These are phyloP conservation scores for Ogataea nonfermentans DNA, from an alignment of 805 yeast genomes.

Conservation along the genomic window DNA sequence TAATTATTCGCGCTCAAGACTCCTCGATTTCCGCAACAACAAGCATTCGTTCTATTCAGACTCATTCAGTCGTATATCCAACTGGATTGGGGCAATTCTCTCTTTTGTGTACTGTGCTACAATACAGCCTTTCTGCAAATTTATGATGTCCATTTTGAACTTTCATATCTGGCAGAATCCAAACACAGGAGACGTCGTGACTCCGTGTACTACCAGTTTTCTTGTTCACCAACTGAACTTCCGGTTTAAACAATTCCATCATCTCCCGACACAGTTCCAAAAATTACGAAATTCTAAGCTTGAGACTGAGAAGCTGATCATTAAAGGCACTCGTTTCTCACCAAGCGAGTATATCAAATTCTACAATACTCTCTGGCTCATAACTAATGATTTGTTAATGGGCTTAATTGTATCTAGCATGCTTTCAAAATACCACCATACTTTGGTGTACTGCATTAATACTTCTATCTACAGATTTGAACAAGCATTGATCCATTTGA, in stretches of 20 bases:
- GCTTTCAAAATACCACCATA: slow-evolving; percentile 27
- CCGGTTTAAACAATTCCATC: slow-evolving; percentile 70
- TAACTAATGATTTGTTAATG: slow-evolving; percentile 73
- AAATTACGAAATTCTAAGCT: slow-evolving; percentile 40
- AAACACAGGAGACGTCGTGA: slow-evolving; percentile 7
- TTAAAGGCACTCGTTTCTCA: slow-evolving; percentile 38
- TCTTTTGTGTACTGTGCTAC: slow-evolving; percentile 10
- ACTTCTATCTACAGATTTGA: slow-evolving; percentile 34
- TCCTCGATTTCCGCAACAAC: slow-evolving; percentile 11
- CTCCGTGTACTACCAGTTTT: slow-evolving; percentile 31
- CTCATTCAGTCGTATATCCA: not conserved
- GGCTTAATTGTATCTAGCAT: slow-evolving; percentile 62
- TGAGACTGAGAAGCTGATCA: slow-evolving; percentile 42
- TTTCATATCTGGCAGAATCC: slow-evolving; percentile 15
- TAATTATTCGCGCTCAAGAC: slow-evolving; percentile 25
- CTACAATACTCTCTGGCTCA: slow-evolving; percentile 86
- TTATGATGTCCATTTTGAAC: slow-evolving; percentile 13
- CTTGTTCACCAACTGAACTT: slow-evolving; percentile 78
- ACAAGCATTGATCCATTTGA: slow-evolving; percentile 36
- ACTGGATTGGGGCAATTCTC: slow-evolving; percentile 2
- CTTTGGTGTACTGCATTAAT: slow-evolving; percentile 10
- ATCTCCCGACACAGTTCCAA: slow-evolving; percentile 75
- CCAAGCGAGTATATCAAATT: slow-evolving; percentile 67
- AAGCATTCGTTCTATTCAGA: slow-evolving; percentile 3
- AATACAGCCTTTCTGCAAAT: slow-evolving; percentile 11